Base-by-base conservation (phyloP, 192 early-diverging fungal genomes). In the Powellomyces hirtus region DNA sequence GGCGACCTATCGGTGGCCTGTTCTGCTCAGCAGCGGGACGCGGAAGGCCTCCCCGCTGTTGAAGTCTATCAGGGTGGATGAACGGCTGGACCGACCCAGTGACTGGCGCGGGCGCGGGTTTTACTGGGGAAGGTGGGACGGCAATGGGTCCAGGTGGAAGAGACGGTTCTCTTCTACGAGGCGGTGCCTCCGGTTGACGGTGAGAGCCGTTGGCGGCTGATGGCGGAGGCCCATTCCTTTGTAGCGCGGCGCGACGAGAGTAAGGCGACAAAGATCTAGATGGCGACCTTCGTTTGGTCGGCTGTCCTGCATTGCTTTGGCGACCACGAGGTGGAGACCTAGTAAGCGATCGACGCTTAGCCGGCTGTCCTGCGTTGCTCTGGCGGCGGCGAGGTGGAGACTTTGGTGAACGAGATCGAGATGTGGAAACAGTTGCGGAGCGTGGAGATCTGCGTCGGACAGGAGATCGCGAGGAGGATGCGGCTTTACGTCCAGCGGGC, bases 51-150 rank as follows among this genome's bases (percentile, higher is more conserved):
- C 46, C 46, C n/a, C 46, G 53, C 4, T 56, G 4, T 16, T 29
- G 53, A 26, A 26, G 53, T 27, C 53, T 18, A 30, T 56, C 53
- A 31, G 53, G 53, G 53, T 56, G 53, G 53, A 56, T 56, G 53
- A 56, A 56, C 31, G 53, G 31, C 53, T 56, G 40, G 8, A 13
- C 40, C 10, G 40, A 8, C 18, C 18, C 31, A 33, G 31, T 13
- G 4, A 30, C 31, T 16, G 16, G 27, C 3, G 26, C 53, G 27
- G 53, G 10, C 53, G 18, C 4, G 2, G 46, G 46, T 49, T 5
- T 29, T 29, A 56, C 31, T 4, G 26, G 22, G 26, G 2, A 26
- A 31, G 53, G 18, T 5, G 24, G 27, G 50, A 24, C 13, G 50
- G 8, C 13, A 24, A 8, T 11, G 11, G 24, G 10, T 8, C 24